Evolutionary conservation across 169 alveolate genomes (phyloP).

Genomic region (Cryptosporidium sp.): DNA sequence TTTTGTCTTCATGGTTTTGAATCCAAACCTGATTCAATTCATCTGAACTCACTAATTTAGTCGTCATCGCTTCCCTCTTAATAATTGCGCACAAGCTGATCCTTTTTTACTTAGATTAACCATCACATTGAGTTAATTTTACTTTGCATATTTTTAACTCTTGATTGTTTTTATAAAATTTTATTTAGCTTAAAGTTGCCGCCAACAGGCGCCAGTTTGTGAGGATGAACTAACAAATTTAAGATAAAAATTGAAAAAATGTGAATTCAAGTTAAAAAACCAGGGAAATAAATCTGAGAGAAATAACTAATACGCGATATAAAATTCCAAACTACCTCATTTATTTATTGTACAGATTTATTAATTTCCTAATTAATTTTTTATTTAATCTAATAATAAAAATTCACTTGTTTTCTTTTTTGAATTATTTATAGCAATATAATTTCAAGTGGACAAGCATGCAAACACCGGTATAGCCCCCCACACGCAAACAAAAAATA

Average conservation of each 20-base stretch:
- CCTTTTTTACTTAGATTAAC: neutral
- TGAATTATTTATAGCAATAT: neutral
- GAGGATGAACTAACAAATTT: neutral
- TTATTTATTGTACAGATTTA: no score
- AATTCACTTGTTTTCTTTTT: no score
- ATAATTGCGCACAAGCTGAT: neutral
- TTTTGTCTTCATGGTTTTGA: conserved; percentile 24
- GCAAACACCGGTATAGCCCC: conserved; percentile 75
- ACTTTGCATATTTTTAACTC: neutral
- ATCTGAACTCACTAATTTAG: neutral
- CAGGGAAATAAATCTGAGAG: neutral
- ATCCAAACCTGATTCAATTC: conserved; percentile 20
- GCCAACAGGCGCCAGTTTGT: neutral
- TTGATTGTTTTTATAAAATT: no score
- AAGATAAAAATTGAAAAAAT: no score
- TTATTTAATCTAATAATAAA: neutral
- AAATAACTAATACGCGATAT: no score
- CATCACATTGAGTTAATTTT: neutral
- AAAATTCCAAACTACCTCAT: neutral
- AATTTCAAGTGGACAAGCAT: conserved; percentile 70
- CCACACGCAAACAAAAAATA: conserved; percentile 33
- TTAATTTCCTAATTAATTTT: neutral
- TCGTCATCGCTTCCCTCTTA: no score
- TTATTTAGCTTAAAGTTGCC: neutral
- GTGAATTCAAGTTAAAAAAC: no score